These are phyloP conservation scores for Flaveria ramosissima DNA, from an alignment of 129 eudicot species.

Conservation along the genomic window DNA sequence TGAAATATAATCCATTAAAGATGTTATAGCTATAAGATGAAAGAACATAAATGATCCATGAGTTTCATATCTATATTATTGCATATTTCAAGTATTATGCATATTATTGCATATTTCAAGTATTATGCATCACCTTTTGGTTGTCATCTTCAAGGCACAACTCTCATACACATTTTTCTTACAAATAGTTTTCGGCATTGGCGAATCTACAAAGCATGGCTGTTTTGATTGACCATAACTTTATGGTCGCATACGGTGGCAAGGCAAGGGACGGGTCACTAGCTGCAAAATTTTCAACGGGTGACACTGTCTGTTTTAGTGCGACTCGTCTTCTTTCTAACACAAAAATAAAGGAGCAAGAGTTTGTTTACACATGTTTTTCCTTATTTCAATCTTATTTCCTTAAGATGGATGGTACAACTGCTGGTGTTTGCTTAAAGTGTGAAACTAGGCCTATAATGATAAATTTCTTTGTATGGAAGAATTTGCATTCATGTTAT, in stretches of 20 bases:
- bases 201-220: conserved; percentile 55
- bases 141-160: neutral
- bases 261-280: conserved; percentile 56
- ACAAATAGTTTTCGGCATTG: conserved; percentile 44
- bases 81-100: too few species aligned
- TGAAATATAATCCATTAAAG: too few species aligned
- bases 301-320: conserved; percentile 56
- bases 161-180: neutral
- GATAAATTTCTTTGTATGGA: conserved; percentile 54
- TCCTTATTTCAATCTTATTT: conserved; percentile 56
- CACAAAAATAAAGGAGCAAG: conserved; percentile 11
- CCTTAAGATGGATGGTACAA: conserved; percentile 52
- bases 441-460: conserved; percentile 34
- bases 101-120: too few species aligned
- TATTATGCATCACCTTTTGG: neutral
- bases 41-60: too few species aligned
- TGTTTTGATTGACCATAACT: conserved; percentile 50
- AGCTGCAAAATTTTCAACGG: conserved; percentile 64
- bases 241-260: conserved; percentile 60
- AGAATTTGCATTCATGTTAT: conserved; percentile 58
- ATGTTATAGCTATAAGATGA: too few species aligned
- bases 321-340: conserved; percentile 33
- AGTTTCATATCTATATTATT: too few species aligned
- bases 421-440: conserved; percentile 62
- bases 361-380: conserved; percentile 44